Conservation (phyloP, 2,329 filamentous ascomycete species). For the Zalaria sp. region DNA sequence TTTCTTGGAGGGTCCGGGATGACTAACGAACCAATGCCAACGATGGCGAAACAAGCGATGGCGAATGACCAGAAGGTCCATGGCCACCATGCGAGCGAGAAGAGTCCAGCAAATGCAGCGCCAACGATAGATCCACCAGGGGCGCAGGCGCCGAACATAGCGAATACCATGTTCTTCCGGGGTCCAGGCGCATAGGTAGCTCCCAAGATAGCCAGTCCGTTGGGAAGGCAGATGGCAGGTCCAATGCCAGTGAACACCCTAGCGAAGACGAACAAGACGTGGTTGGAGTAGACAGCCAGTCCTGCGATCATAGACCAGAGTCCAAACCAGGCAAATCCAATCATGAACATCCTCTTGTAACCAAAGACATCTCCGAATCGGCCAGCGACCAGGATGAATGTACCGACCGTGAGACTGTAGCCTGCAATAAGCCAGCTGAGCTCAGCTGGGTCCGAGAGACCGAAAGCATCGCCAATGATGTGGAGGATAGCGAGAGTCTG, state of each 20-base stretch:
- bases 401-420: slow-evolving; percentile 29
- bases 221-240: slow-evolving; percentile 21
- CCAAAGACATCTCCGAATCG: slow-evolving; percentile 28
- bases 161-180: slow-evolving; percentile 20
- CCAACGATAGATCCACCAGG: slow-evolving; percentile 21
- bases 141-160: slow-evolving; percentile 21
- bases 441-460: slow-evolving; percentile 23
- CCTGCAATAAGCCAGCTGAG: slow-evolving; percentile 30
- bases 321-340: slow-evolving; percentile 25
- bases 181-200: slow-evolving; percentile 6
- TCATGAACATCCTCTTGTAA: slow-evolving; percentile 25
- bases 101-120: slow-evolving; percentile 18
- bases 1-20: slow-evolving; percentile 20
- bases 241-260: slow-evolving; percentile 26
- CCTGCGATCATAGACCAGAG: slow-evolving; percentile 20
- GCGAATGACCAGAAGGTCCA: slow-evolving; percentile 30
- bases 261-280: slow-evolving; percentile 22
- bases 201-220: slow-evolving; percentile 23
- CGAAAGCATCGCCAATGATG: slow-evolving; percentile 30
- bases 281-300: slow-evolving; percentile 23
- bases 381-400: slow-evolving; percentile 30
- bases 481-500: slow-evolving; percentile 24
- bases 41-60: slow-evolving; percentile 23
- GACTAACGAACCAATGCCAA: slow-evolving; percentile 21
- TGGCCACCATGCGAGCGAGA: slow-evolving; percentile 14